phyloP scores from a whole-genome alignment of 129 eudicot genomes.

The Lactuca saligna region DNA sequence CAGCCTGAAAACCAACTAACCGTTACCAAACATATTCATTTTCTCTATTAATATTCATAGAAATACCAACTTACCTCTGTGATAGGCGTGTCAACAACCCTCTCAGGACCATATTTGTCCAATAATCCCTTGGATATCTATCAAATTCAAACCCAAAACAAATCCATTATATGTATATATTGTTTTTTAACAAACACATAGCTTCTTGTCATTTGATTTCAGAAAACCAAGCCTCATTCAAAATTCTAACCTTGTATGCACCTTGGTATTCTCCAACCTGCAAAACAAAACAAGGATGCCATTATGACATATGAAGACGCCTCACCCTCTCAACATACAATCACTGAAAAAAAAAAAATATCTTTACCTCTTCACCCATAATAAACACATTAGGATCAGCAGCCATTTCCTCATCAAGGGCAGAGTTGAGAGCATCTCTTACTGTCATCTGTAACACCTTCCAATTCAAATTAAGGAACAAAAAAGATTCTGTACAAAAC shows the following conservation, averaged over 20 bases:
- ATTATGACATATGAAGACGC: neutral
- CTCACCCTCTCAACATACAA: too few species aligned
- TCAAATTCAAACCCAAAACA: slow-evolving; percentile 5
- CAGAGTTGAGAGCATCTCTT: slow-evolving; percentile 80
- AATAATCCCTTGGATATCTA: slow-evolving; percentile 73
- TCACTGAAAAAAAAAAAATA: neutral
- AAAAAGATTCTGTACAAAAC: too few species aligned
- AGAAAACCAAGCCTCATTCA: neutral
- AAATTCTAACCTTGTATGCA: slow-evolving; percentile 71
- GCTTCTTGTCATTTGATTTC: too few species aligned
- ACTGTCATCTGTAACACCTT: slow-evolving; percentile 60
- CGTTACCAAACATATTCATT: too few species aligned
- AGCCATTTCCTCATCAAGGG: slow-evolving; percentile 90
- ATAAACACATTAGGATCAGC: slow-evolving; percentile 69
- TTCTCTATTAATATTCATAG: too few species aligned
- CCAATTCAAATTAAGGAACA: neutral
- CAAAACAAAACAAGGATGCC: slow-evolving; percentile 11
- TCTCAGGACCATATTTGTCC: slow-evolving; percentile 80
- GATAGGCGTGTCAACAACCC: slow-evolving; percentile 83
- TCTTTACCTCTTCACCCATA: slow-evolving; percentile 79
- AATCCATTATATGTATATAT: neutral
- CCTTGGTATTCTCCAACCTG: slow-evolving; percentile 95
- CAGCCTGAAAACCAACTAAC: slow-evolving; percentile 51
- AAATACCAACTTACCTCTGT: slow-evolving; percentile 52
- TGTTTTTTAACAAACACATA: too few species aligned